Conservation (phyloP, 2,329 filamentous ascomycete genomes). For the Cercospora sojina region DNA sequence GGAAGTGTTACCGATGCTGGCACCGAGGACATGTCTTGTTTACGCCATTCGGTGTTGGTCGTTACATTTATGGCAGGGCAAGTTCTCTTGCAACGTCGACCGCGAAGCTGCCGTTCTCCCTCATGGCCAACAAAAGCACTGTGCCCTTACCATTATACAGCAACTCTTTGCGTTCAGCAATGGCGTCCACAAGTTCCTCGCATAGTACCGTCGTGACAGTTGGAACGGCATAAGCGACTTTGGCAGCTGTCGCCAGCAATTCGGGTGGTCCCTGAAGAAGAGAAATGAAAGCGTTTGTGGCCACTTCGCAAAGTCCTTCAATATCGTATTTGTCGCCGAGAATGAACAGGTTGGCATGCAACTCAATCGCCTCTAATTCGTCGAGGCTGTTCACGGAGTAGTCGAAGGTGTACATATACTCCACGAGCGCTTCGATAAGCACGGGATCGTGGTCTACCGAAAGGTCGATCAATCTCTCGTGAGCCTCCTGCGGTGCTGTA, state of each 20-base stretch:
- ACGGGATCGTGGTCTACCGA: not conserved
- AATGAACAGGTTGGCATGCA: not conserved
- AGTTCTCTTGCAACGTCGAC: not conserved
- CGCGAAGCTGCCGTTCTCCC: not conserved
- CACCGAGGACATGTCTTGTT: too few species aligned
- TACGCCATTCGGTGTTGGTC: too few species aligned
- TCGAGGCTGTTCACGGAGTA: not conserved
- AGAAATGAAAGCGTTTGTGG: not conserved
- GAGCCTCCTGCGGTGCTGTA: not conserved
- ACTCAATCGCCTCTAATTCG: not conserved
- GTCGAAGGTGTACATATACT: constrained; percentile 1
- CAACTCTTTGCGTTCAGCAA: not conserved
- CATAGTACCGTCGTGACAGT: not conserved
- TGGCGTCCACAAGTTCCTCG: not conserved
- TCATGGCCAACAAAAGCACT: not conserved
- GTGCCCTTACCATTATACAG: not conserved
- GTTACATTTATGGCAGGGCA: too few species aligned
- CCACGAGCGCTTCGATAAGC: not conserved
- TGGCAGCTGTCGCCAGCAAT: not conserved
- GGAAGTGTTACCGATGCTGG: too few species aligned
- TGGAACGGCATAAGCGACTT: not conserved
- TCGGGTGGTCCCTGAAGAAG: not conserved
- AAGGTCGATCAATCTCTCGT: not conserved
- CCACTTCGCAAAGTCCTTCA: not conserved
- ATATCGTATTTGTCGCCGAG: constrained; percentile 2